Evolutionary conservation across 2,329 filamentous ascomycete species (phyloP), one percentile per base, ranked within the genome.

Genomic region (Emydomyces testavorans): DNA sequence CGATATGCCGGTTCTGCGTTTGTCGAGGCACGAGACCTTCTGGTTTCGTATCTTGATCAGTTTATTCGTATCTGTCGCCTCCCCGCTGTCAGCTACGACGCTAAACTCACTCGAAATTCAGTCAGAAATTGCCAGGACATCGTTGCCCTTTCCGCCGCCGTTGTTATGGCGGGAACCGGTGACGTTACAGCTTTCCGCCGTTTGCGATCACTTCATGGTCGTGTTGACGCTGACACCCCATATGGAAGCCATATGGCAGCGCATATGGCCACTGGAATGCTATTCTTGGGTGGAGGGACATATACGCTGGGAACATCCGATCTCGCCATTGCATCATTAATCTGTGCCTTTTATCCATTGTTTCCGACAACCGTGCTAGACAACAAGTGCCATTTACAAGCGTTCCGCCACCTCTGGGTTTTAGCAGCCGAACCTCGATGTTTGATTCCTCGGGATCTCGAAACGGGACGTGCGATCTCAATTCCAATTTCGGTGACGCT

Each of bases 401-500:
- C 93, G 2, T 92, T 98, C 69, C 80, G 93, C 4, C 90, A 98
- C 65, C 85, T 98, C 60, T 98, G 92, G 92, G 90, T 94, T 8
- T 74, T 98, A 2, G 92, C 92, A 1, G 83, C 85, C 0, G 92
- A 98, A 59, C 79, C 87, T 7, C 79, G 93, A 44, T 96, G 90
- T 61, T 76, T 98, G 0, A 79, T 98, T 0, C 78, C 86, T 15
- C 85, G 90, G 52, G 92, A 98, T 56, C 77, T 92, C 2, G 81
- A 92, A 50, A 94, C 86, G 0, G 80, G 83, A 34, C 80, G 87
- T 36, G 84, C 89, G 0, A 78, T 94, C 41, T 77, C 80, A 6
- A 76, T 89, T 1, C 79, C 85, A 0, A 73, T 94, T 38, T 73
- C 74, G 3, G 74, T 94, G 48, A 74, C 71, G 7, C 72, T 86